Percentiles rank a stretch among this genome's conserved stretches.
These are phyloP conservation scores for Xylaria digitata DNA, from an alignment of 2,329 filamentous ascomycete species.

Conservation along the genomic window DNA sequence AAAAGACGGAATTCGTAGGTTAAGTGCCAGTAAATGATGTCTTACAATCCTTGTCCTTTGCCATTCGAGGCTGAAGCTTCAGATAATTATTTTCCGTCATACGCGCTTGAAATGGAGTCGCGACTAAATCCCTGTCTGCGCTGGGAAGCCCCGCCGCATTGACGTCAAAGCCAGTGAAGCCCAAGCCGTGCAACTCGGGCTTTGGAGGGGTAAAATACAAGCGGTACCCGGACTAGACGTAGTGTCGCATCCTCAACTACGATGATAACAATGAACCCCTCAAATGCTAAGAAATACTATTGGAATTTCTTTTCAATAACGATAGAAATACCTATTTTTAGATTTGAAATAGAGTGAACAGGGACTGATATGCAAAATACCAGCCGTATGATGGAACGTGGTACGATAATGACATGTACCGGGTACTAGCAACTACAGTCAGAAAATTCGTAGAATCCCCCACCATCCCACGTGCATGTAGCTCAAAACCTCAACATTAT, in stretches of 20 bases:
- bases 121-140: conserved; percentile 14
- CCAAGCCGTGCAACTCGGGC: not conserved
- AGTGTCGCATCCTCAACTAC: not conserved
- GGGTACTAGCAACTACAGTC: conserved; percentile 17
- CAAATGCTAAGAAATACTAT: not conserved
- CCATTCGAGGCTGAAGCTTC: no score
- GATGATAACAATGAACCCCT: not conserved
- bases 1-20: no score
- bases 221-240: conserved; percentile 13
- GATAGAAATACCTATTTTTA: not conserved
- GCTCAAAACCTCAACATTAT: conserved; percentile 44
- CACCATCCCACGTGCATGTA: conserved; percentile 44
- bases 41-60: no score
- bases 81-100: not conserved
- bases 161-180: conserved; percentile 37
- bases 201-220: conserved; percentile 36
- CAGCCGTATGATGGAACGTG: not conserved
- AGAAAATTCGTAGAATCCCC: conserved; percentile 36
- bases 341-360: not conserved
- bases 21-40: no score
- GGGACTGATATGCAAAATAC: not conserved
- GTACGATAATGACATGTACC: conserved; percentile 22
- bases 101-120: conserved; percentile 22
- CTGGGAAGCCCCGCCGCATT: conserved; percentile 24
- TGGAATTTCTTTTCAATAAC: not conserved